Evolutionary conservation across 208 protist species (phyloP), one percentile per base, ranked within the genome.

Genomic region (Trypanosoma boissoni): DNA sequence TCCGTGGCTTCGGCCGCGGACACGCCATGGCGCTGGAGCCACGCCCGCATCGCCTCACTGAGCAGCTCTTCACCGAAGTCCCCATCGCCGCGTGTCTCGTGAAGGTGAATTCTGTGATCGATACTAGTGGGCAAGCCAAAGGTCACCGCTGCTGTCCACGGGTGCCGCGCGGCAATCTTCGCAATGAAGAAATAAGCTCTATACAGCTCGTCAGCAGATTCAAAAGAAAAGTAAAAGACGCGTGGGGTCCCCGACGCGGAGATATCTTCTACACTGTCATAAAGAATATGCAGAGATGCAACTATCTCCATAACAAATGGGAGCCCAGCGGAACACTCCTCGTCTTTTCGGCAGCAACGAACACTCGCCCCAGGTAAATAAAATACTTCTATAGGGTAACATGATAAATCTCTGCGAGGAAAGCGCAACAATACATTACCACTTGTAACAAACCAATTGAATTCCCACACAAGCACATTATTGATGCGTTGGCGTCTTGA

Each of bases 381-480:
- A 3, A 61, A 28, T 20, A 52, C 24, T 41, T 61, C 43, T 10
- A 42, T 52, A 8, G 56, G 56, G 42, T 18, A 16, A 52, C 44
- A 61, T 10, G 8, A 51, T 16, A 4, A 10, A 24, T 52, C 37
- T 21, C 52, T 61, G 7, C 27, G 14, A 12, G 42, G 29, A 52
- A 61, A 61, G 1, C 56, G 26, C 27, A 61, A 18, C 20, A 61
- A 44, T 43, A 42, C 46, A 42, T 61, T 61, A 16, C 43, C 56
- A 32, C 43, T 61, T 2, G 56, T 61, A 21, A 52, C 16, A 42
- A 61, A 52, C 41, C 41, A 61, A 39, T 52, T 61, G 39, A 61
- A 52, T 42, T 61, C 56, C 56, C 56, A 61, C 8, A 61, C 56
- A 42, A 52, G 9, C 37, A 61, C 28, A 23, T 27, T 27, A 24